These are phyloP conservation scores for Mycena indigotica DNA, from an alignment of 768 basidiomycete genomes.

Conservation along the genomic window DNA sequence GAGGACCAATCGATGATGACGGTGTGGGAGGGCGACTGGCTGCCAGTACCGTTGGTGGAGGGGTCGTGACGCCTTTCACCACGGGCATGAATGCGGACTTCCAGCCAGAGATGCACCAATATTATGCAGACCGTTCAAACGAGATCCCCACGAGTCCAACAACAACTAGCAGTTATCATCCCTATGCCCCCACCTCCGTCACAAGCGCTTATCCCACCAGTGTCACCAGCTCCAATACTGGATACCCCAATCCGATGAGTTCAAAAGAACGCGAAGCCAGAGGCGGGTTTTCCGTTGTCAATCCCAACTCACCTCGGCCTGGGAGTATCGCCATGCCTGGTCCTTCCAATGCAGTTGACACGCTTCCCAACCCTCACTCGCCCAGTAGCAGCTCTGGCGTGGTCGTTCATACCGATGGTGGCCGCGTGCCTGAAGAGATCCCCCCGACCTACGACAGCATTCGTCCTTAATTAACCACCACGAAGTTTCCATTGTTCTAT, in stretches of 20 bases:
- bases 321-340: constrained; percentile 7
- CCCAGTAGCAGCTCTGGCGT: constrained; percentile 8
- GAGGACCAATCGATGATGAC: constrained; percentile 28
- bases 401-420: constrained; percentile 22
- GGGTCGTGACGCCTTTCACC: constrained; percentile 38
- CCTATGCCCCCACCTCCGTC: not conserved
- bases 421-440: constrained; percentile 21
- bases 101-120: not conserved
- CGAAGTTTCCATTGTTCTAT: too few species aligned
- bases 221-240: not conserved
- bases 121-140: not conserved
- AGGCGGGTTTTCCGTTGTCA: constrained; percentile 12
- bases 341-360: not conserved
- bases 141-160: constrained; percentile 8
- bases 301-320: constrained; percentile 3
- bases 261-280: constrained; percentile 22
- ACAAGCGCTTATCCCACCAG: constrained; percentile 1
- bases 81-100: constrained; percentile 4
- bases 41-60: constrained; percentile 32
- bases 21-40: constrained; percentile 38
- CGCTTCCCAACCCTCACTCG: constrained; percentile 21
- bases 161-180: constrained; percentile 1
- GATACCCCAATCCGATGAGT: constrained; percentile 20
- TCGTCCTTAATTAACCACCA: not conserved
- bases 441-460: constrained; percentile 25